Evolutionary conservation across 257 asterid species (phyloP).

Genomic region (Solanum neorickii): DNA sequence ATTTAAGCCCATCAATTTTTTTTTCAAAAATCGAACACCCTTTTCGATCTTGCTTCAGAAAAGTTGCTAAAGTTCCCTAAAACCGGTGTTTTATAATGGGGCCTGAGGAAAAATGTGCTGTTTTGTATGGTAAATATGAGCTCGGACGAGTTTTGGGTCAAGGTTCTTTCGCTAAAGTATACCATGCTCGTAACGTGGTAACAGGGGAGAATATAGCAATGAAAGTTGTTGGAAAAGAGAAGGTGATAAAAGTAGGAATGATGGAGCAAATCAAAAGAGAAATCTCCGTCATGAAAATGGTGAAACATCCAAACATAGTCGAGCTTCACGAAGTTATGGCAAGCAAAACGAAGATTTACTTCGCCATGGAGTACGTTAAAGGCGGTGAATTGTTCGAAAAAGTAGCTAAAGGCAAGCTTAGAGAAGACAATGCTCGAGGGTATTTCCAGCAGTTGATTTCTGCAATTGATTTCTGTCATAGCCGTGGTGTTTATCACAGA

Average conservation of each 20-base stretch:
- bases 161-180: constrained; percentile 65
- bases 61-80: not conserved
- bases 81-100: not conserved
- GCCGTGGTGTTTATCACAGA: constrained; percentile 61
- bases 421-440: constrained; percentile 40
- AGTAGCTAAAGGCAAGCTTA: constrained; percentile 33
- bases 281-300: constrained; percentile 68
- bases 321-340: constrained; percentile 72
- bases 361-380: constrained; percentile 58
- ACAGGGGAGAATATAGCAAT: constrained; percentile 48
- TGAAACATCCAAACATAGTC: constrained; percentile 59
- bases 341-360: constrained; percentile 49
- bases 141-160: constrained; percentile 51
- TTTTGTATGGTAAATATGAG: constrained; percentile 52
- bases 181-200: constrained; percentile 41
- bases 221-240: constrained; percentile 60
- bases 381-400: constrained; percentile 62
- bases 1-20: not conserved
- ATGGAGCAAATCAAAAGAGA: constrained; percentile 75
- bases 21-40: not conserved
- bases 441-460: constrained; percentile 66
- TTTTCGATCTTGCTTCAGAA: not conserved
- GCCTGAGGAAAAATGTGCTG: constrained; percentile 12
- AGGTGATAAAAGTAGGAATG: constrained; percentile 59
- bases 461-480: constrained; percentile 62